Evolutionary conservation across 1,284 basidiomycete genomes (phyloP).

Genomic region (Clitocybe nebularis): DNA sequence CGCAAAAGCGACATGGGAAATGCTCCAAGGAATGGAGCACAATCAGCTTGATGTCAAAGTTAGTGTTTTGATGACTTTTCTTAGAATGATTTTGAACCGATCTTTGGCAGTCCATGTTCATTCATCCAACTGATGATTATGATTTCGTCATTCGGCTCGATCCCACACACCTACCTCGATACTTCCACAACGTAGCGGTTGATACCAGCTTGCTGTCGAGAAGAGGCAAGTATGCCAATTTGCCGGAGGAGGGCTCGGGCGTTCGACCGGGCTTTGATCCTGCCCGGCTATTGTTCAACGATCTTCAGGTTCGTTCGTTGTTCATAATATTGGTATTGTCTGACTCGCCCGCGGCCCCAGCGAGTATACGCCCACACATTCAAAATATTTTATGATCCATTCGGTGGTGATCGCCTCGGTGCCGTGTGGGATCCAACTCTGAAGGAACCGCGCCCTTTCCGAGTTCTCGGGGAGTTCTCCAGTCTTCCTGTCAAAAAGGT

Average conservation of each 20-base stretch:
- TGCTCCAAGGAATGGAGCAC: conserved; percentile 42
- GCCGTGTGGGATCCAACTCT: conserved; percentile 84
- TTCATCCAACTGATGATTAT: conserved; percentile 82
- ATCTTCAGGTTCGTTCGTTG: conserved; percentile 57
- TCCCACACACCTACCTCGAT: conserved; percentile 64
- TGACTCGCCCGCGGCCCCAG: conserved; percentile 30
- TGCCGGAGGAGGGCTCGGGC: conserved; percentile 27
- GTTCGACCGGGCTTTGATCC: conserved; percentile 81
- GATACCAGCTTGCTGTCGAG: conserved; percentile 44
- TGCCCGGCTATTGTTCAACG: conserved; percentile 61
- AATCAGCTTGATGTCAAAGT: conserved; percentile 53
- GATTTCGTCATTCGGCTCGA: conserved; percentile 83
- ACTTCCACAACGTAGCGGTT: conserved; percentile 59
- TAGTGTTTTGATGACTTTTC: conserved; percentile 12
- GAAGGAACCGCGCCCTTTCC: conserved; percentile 59
- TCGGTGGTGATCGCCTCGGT: conserved; percentile 80
- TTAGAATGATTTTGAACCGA: conserved; percentile 4
- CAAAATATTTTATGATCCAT: conserved; percentile 81
- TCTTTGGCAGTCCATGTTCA: conserved; percentile 68
- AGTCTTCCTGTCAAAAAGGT: conserved; percentile 47
- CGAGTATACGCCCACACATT: conserved; percentile 76
- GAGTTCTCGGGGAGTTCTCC: conserved; percentile 82
- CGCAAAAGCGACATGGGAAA: conserved; percentile 67
- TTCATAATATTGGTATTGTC: conserved; percentile 1
- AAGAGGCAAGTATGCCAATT: conserved; percentile 47